phyloP scores from a whole-genome alignment of 805 yeast genomes.

The Candida orba region DNA sequence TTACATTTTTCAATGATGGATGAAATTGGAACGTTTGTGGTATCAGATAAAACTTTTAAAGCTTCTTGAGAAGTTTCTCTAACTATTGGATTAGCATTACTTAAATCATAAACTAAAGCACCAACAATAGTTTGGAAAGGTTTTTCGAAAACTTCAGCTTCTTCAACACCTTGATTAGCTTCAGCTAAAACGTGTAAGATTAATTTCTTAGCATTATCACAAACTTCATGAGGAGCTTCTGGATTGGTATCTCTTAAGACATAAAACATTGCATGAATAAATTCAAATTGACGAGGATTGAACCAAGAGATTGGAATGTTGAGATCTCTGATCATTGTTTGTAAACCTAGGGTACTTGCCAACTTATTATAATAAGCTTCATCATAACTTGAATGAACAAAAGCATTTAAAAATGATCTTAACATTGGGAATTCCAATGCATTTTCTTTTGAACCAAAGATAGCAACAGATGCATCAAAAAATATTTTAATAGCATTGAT shows the following conservation, averaged over 20 bases:
- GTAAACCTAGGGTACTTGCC: constrained; percentile 84
- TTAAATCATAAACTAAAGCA: constrained; percentile 86
- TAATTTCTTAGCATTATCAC: constrained; percentile 62
- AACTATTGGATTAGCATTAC: constrained; percentile 78
- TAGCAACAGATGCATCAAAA: constrained; percentile 48
- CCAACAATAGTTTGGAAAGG: constrained; percentile 78
- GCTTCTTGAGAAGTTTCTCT: constrained; percentile 76
- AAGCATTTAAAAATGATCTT: constrained; percentile 67
- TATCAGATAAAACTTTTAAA: constrained; percentile 57
- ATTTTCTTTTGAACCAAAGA: constrained; percentile 63
- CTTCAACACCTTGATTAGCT: constrained; percentile 57
- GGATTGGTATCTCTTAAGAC: constrained; percentile 84
- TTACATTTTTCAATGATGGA: constrained; percentile 79
- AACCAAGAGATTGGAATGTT: constrained; percentile 68
- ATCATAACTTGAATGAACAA: constrained; percentile 88
- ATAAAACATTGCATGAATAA: constrained; percentile 80
- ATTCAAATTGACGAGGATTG: constrained; percentile 70
- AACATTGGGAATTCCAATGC: constrained; percentile 70
- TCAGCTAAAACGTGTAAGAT: constrained; percentile 55
- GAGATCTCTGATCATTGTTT: constrained; percentile 62
- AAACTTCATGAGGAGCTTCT: constrained; percentile 78
- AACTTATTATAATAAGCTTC: constrained; percentile 79
- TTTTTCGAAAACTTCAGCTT: constrained; percentile 55
- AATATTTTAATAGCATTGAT: constrained; percentile 56
- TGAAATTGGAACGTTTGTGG: constrained; percentile 62